A percentile compares a stretch with the other conserved stretches of the same genome.
Evolutionary conservation across 2,329 filamentous ascomycete genomes (phyloP).

Genomic region (Penicillium hordei): DNA sequence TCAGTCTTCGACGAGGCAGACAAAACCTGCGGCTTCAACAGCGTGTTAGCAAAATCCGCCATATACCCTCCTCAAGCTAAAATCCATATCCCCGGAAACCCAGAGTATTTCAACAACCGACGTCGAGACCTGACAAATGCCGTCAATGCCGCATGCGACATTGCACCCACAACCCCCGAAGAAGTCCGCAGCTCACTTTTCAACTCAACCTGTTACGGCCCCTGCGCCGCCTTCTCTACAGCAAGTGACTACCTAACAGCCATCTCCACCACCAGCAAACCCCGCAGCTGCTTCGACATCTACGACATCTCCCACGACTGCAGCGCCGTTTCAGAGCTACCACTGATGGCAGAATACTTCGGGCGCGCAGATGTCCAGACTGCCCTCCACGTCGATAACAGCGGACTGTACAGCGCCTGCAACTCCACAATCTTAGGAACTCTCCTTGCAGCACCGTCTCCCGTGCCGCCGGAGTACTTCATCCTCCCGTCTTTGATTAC

Average conservation of each 20-base stretch:
- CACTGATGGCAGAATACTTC: constrained; percentile 33
- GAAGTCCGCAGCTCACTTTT: constrained; percentile 32
- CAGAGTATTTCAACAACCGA: constrained; percentile 33
- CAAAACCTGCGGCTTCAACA: constrained; percentile 33
- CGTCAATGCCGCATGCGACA: constrained; percentile 24
- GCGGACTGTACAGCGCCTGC: constrained; percentile 28
- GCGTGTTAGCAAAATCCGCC: constrained; percentile 28
- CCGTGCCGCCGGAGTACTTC: constrained; percentile 33
- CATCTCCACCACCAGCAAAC: constrained; percentile 11
- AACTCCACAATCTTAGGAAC: constrained; percentile 32
- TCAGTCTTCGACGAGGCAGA: constrained; percentile 33
- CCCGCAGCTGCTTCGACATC: constrained; percentile 31
- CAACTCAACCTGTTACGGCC: constrained; percentile 37
- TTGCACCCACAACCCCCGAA: constrained; percentile 25
- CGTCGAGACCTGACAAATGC: constrained; percentile 14
- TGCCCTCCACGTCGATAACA: constrained; percentile 31
- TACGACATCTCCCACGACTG: constrained; percentile 39
- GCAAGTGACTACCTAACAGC: constrained; percentile 33
- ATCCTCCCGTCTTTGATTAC: constrained; percentile 36
- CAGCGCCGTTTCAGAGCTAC: constrained; percentile 25
- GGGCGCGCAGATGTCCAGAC: constrained; percentile 36
- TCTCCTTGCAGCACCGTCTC: constrained; percentile 23
- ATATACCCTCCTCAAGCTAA: constrained; percentile 33
- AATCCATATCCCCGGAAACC: constrained; percentile 34
- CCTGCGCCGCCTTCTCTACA: constrained; percentile 39